Percentiles rank a stretch among this genome's conserved stretches.
Evolutionary conservation across 257 asterid species (phyloP).

Genomic region (Handroanthus guayacan): DNA sequence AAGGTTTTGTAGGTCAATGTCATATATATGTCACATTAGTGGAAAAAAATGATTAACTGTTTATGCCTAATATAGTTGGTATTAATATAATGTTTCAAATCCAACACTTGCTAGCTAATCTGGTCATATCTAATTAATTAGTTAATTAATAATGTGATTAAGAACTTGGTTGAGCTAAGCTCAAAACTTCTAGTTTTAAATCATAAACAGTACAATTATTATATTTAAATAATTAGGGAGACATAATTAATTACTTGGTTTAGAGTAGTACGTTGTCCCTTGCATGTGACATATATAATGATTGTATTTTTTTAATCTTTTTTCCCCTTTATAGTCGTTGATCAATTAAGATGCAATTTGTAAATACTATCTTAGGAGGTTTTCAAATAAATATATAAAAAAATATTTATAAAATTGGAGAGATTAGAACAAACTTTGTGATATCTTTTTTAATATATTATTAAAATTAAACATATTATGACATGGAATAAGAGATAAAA

Average conservation of each 20-base stretch:
- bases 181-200: slow-evolving; percentile 16
- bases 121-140: slow-evolving; percentile 24
- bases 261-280: background rate
- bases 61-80: slow-evolving; percentile 9
- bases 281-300: background rate
- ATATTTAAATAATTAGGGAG: background rate
- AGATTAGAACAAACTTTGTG: too few relatives aligned
- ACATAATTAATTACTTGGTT: background rate
- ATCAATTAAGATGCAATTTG: background rate
- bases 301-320: background rate
- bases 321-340: background rate
- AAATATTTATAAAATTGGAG: too few relatives aligned
- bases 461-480: too few relatives aligned
- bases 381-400: too few relatives aligned
- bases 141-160: slow-evolving; percentile 17
- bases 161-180: slow-evolving; percentile 27
- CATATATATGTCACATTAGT: background rate
- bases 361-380: too few relatives aligned
- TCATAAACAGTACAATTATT: slow-evolving; percentile 1
- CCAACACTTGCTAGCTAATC: background rate
- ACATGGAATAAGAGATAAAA: too few relatives aligned
- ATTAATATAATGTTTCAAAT: slow-evolving; percentile 1
- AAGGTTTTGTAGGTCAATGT: background rate
- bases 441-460: too few relatives aligned
- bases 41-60: background rate